These are phyloP conservation scores for Trametes punicea DNA, from an alignment of 768 basidiomycete species.

Conservation along the genomic window DNA sequence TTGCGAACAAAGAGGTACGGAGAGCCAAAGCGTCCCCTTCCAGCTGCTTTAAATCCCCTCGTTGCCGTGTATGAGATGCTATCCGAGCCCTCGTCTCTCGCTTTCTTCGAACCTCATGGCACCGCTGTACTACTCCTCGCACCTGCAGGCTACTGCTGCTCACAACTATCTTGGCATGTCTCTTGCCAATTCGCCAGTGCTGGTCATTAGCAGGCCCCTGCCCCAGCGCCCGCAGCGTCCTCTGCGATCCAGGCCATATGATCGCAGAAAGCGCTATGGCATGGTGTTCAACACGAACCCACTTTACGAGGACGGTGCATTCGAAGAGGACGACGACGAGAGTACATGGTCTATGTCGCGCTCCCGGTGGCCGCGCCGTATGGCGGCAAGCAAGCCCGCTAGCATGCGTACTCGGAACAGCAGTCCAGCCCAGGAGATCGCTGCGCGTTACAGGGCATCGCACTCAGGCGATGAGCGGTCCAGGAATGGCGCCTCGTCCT, in stretches of 20 bases:
- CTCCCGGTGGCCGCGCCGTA: slow-evolving; percentile 12
- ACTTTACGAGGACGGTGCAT: neutral
- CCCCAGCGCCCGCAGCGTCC: slow-evolving; percentile 12
- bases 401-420: slow-evolving; percentile 11
- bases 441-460: slow-evolving; percentile 17
- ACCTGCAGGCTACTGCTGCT: slow-evolving; percentile 1
- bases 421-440: slow-evolving; percentile 21
- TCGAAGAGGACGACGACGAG: slow-evolving; percentile 14
- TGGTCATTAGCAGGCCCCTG: slow-evolving; percentile 15
- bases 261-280: slow-evolving; percentile 12
- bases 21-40: slow-evolving; percentile 1
- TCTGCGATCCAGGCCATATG: neutral
- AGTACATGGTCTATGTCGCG: slow-evolving; percentile 21
- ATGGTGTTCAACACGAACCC: slow-evolving; percentile 10
- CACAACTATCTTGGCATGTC: slow-evolving; percentile 16
- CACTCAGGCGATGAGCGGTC: neutral
- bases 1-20: slow-evolving; percentile 3
- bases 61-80: slow-evolving; percentile 2
- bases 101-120: slow-evolving; percentile 5
- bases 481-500: slow-evolving; percentile 2
- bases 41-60: neutral
- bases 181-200: slow-evolving; percentile 13
- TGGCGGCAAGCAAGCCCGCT: neutral
- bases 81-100: slow-evolving; percentile 5
- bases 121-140: slow-evolving; percentile 4